phyloP scores from a whole-genome alignment of 2,329 filamentous ascomycete species.

The Fusarium palustre region DNA sequence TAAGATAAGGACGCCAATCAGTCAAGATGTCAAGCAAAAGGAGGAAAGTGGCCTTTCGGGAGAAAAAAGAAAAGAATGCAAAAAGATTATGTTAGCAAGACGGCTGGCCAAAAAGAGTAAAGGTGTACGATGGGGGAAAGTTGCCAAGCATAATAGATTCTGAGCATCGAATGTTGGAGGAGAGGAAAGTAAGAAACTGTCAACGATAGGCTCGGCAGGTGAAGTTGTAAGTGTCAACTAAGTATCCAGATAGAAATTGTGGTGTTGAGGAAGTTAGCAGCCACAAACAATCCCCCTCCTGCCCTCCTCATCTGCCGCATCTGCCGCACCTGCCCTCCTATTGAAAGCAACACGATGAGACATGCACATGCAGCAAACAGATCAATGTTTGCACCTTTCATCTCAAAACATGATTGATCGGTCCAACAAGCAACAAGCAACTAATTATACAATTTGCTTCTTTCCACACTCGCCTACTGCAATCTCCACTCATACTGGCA shows the following conservation, averaged over 20 bases:
- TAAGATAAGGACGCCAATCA: slow-evolving; percentile 29
- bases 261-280: slow-evolving; percentile 1
- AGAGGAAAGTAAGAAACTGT: background rate
- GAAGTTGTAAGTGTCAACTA: background rate
- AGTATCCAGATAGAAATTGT: too few species aligned
- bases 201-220: background rate
- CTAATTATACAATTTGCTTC: slow-evolving; percentile 17
- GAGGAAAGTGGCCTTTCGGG: slow-evolving; percentile 8
- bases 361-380: background rate
- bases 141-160: background rate
- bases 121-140: background rate
- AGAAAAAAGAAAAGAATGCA: slow-evolving; percentile 6
- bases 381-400: slow-evolving; percentile 3
- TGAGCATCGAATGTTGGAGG: background rate
- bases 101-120: background rate
- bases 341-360: background rate
- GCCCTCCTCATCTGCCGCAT: too few species aligned
- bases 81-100: background rate
- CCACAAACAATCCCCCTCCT: background rate
- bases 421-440: background rate
- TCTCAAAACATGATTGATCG: background rate
- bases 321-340: background rate
- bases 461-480: background rate
- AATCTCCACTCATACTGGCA: slow-evolving; percentile 25
- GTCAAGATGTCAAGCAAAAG: slow-evolving; percentile 27